phyloP scores from a whole-genome alignment of 768 basidiomycete genomes.

The Filobasidium wieringae region DNA sequence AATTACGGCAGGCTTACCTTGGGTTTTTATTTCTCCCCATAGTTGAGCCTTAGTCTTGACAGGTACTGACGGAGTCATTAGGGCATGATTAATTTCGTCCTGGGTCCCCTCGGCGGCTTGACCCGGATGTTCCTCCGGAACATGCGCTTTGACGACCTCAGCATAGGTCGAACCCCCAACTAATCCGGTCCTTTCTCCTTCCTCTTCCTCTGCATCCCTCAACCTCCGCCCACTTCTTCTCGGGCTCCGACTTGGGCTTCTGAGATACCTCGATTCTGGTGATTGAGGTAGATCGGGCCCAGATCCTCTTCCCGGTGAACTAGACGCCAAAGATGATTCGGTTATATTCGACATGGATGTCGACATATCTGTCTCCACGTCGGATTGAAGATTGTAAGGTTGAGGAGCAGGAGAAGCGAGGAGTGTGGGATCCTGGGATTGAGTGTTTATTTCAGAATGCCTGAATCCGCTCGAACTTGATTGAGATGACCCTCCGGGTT shows the following conservation, averaged over 20 bases:
- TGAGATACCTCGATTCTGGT: neutral
- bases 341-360: neutral
- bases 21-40: constrained; percentile 86
- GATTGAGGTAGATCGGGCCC: neutral
- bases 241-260: neutral
- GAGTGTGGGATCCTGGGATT: neutral
- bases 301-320: neutral
- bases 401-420: too few relatives aligned
- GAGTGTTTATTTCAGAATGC: too few relatives aligned
- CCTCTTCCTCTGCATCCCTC: too few relatives aligned
- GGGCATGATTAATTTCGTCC: too few relatives aligned
- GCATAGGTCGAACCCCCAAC: too few relatives aligned
- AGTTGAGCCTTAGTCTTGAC: constrained; percentile 60
- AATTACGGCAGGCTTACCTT: constrained; percentile 46
- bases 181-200: too few relatives aligned
- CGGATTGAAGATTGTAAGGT: neutral
- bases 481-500: neutral
- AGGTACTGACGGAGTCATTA: neutral
- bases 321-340: neutral
- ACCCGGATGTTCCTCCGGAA: too few relatives aligned
- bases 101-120: too few relatives aligned
- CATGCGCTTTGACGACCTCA: too few relatives aligned
- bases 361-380: neutral
- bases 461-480: neutral
- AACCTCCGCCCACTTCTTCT: neutral